Conservation (phyloP, 2,329 filamentous ascomycete genomes). For the Lasiodiplodia citricola region DNA sequence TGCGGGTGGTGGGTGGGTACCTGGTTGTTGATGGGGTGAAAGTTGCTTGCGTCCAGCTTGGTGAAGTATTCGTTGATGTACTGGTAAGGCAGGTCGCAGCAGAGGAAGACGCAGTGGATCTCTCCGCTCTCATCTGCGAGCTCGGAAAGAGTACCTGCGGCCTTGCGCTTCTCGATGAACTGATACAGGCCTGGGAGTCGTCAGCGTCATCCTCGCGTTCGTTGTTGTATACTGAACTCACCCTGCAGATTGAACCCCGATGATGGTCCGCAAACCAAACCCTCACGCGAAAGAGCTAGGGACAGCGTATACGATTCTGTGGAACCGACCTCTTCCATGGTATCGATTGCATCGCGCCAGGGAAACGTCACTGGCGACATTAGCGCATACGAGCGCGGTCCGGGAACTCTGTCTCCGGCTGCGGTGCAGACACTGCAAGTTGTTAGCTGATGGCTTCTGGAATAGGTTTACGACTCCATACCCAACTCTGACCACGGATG, state of each 20-base stretch:
- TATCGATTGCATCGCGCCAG: conserved; percentile 62
- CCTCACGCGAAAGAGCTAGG: conserved; percentile 60
- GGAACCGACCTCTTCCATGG: conserved; percentile 62
- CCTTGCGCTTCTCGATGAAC: conserved; percentile 57
- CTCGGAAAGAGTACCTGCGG: conserved; percentile 49
- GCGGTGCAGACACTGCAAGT: conserved; percentile 60
- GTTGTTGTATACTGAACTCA: conserved; percentile 27
- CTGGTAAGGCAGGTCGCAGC: conserved; percentile 68
- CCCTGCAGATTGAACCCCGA: conserved; percentile 62
- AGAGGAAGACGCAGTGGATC: conserved; percentile 63
- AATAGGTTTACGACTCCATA: background rate
- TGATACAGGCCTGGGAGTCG: conserved; percentile 49
- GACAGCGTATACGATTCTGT: conserved; percentile 60
- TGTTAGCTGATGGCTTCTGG: background rate
- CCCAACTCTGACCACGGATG: conserved; percentile 35
- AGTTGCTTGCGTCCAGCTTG: conserved; percentile 56
- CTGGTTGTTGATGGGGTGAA: conserved; percentile 57
- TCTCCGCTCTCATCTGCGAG: conserved; percentile 53
- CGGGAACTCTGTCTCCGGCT: conserved; percentile 63
- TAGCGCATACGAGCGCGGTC: conserved; percentile 59
- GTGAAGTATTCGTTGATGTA: conserved; percentile 66
- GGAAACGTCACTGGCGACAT: conserved; percentile 61
- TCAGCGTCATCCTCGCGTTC: background rate
- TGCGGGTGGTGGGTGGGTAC: conserved; percentile 33
- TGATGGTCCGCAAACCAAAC: conserved; percentile 65